phyloP scores from a whole-genome alignment of 228 moss, liverwort and hornwort species.

The Sphagnum magellanicum region DNA sequence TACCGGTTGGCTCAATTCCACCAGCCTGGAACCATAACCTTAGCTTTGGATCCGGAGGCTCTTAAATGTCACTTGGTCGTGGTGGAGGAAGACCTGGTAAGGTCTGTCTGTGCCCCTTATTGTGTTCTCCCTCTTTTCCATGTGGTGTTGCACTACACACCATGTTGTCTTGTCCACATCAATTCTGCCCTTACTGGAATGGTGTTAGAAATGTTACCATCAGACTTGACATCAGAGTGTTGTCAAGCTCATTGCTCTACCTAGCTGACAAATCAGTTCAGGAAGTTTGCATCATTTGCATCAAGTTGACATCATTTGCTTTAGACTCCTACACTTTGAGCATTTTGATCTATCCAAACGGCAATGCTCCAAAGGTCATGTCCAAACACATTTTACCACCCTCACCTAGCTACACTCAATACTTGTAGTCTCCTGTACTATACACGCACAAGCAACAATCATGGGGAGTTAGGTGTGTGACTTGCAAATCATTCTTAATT shows the following conservation, averaged over 20 bases:
- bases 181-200: no score
- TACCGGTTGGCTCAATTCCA: constrained; percentile 36
- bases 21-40: constrained; percentile 47
- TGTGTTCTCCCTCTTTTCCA: no score
- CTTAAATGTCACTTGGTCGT: constrained; percentile 23
- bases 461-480: no score
- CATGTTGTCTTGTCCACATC: no score
- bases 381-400: no score
- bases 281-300: constrained; percentile 21
- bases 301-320: constrained; percentile 15
- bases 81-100: constrained; percentile 47
- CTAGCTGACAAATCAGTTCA: constrained; percentile 19
- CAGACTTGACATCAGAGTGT: no score
- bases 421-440: no score
- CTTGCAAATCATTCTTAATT: no score
- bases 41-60: constrained; percentile 7
- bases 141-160: no score
- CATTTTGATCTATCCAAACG: constrained; percentile 9
- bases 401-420: no score
- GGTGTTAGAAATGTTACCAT: no score
- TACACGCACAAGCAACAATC: no score
- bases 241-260: constrained; percentile 6
- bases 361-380: background rate
- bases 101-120: background rate
- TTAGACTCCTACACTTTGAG: constrained; percentile 18